phyloP scores from a whole-genome alignment of 805 yeast genomes.

The Komagataella mondaviorum region DNA sequence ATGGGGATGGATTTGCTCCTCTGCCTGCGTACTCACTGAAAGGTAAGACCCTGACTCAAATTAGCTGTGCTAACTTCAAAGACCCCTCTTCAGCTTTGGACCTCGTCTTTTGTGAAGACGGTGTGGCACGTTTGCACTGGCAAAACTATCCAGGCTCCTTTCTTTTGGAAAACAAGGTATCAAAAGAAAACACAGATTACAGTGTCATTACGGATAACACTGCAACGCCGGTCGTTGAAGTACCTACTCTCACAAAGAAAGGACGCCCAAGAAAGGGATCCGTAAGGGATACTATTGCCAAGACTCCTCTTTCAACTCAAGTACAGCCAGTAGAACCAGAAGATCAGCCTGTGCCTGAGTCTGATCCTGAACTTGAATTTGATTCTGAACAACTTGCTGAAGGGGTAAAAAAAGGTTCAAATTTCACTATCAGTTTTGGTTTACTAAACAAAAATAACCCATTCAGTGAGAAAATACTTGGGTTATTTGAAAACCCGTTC shows the following conservation, averaged over 20 bases:
- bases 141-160: background rate
- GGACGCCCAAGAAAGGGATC: background rate
- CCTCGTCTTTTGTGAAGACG: background rate
- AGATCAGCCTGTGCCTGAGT: background rate
- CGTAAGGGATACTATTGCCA: background rate
- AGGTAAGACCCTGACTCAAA: background rate
- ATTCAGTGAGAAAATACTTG: background rate
- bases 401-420: background rate
- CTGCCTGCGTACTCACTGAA: background rate
- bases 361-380: background rate
- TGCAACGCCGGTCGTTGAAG: background rate
- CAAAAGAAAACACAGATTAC: background rate
- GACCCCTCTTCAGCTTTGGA: background rate
- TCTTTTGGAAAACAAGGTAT: background rate
- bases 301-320: background rate
- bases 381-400: conserved; percentile 2
- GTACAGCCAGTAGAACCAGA: background rate
- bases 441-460: background rate
- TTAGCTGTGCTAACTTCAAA: background rate
- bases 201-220: background rate
- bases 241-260: background rate
- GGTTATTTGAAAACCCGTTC: background rate
- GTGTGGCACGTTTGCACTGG: background rate
- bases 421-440: conserved; percentile 3
- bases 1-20: background rate